These are phyloP conservation scores for Eimeria tenella DNA, from an alignment of 169 alveolate genomes.

Conservation along the genomic window DNA sequence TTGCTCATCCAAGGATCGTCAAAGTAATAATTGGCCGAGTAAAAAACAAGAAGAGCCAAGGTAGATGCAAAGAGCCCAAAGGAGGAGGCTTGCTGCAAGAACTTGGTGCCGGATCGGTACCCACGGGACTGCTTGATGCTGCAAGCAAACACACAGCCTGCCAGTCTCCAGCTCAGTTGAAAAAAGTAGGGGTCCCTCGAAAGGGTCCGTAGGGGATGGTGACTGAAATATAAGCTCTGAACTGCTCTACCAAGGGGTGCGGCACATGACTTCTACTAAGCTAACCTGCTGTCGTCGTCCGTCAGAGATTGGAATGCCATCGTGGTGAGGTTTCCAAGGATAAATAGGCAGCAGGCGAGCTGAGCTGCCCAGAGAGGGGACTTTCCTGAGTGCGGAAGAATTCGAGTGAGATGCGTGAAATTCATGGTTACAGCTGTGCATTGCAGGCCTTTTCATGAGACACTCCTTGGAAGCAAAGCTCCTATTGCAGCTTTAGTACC, in stretches of 20 bases:
- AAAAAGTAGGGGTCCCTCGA: not conserved
- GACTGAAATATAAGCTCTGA: too few relatives aligned
- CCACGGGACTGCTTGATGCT: slow-evolving; percentile 93
- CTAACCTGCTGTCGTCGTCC: slow-evolving; percentile 91
- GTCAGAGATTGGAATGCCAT: slow-evolving; percentile 91
- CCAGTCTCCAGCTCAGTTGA: not conserved
- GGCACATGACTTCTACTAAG: not conserved
- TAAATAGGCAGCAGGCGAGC: slow-evolving; percentile 88
- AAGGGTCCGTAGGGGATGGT: too few relatives aligned
- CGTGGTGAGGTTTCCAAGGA: slow-evolving; percentile 89
- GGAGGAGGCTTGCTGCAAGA: slow-evolving; percentile 90
- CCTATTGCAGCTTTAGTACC: too few relatives aligned
- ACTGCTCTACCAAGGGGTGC: not conserved
- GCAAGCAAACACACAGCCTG: not conserved
- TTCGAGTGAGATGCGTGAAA: too few relatives aligned
- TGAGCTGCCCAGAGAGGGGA: slow-evolving; percentile 88
- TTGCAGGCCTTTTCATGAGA: too few relatives aligned
- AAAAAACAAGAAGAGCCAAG: slow-evolving; percentile 87
- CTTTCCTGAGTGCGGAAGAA: slow-evolving; percentile 4
- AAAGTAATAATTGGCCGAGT: slow-evolving; percentile 90
- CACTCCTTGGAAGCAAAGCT: too few relatives aligned
- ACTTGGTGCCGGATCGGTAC: slow-evolving; percentile 92
- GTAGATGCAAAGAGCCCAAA: slow-evolving; percentile 91
- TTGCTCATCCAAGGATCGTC: slow-evolving; percentile 93
- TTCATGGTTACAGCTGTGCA: too few relatives aligned